Conservation (phyloP, 1,139 yeast species). For the Casaregolazyma suthepensis region DNA sequence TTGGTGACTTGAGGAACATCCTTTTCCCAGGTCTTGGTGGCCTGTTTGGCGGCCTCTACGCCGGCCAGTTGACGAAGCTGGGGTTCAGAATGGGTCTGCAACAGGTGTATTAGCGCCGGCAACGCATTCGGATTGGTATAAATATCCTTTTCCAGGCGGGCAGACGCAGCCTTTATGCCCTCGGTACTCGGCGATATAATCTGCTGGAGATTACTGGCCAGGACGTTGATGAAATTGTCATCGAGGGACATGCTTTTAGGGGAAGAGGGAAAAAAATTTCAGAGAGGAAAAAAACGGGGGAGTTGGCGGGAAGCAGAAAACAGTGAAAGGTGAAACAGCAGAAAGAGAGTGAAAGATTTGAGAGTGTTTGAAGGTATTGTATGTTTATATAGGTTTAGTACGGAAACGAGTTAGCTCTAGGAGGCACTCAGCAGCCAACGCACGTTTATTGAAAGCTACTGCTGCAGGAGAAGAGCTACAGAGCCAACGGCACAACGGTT, state of each 20-base stretch:
- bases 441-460: too few relatives aligned
- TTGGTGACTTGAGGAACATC: constrained; percentile 31
- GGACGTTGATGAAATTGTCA: constrained; percentile 56
- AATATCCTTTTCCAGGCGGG: constrained; percentile 64
- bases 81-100: constrained; percentile 58
- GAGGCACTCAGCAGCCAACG: too few relatives aligned
- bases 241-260: constrained; percentile 44
- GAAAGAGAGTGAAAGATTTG: too few relatives aligned
- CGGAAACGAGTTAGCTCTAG: too few relatives aligned
- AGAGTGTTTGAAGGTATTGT: too few relatives aligned
- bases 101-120: constrained; percentile 76
- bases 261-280: background rate
- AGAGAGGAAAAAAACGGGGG: constrained; percentile 6
- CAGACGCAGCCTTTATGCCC: constrained; percentile 78
- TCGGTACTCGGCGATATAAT: constrained; percentile 72
- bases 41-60: constrained; percentile 87
- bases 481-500: too few relatives aligned
- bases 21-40: constrained; percentile 64
- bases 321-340: background rate
- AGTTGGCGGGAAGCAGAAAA: background rate
- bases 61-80: constrained; percentile 80
- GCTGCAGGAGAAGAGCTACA: too few relatives aligned
- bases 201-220: constrained; percentile 73
- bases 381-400: too few relatives aligned
- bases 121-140: constrained; percentile 67